phyloP scores from a whole-genome alignment of 441 rosid genomes.

The Erysimum cheiri region DNA sequence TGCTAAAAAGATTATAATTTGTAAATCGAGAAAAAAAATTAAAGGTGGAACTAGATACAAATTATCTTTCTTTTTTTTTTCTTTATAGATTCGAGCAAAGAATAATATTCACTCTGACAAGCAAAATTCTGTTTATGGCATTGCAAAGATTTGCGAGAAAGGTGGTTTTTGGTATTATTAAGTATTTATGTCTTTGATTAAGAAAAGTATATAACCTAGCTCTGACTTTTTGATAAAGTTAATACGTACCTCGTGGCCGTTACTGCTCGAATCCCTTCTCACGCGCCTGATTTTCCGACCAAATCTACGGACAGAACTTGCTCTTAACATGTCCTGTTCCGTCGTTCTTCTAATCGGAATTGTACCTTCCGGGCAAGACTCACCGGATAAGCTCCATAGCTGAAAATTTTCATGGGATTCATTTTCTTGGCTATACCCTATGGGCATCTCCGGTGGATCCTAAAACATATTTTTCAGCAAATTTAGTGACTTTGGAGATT shows the following conservation, averaged over 20 bases:
- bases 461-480: conserved; percentile 28
- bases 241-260: conserved; percentile 82
- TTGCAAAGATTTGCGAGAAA: conserved; percentile 67
- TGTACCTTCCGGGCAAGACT: conserved; percentile 85
- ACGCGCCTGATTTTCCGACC: conserved; percentile 78
- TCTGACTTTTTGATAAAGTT: conserved; percentile 58
- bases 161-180: conserved; percentile 36
- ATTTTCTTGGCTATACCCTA: conserved; percentile 51
- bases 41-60: not conserved
- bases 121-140: conserved; percentile 51
- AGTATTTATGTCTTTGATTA: not conserved
- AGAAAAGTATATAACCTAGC: conserved; percentile 53
- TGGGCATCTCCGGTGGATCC: conserved; percentile 87
- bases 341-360: conserved; percentile 87
- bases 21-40: not conserved
- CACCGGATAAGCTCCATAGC: conserved; percentile 77
- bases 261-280: conserved; percentile 77
- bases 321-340: conserved; percentile 79
- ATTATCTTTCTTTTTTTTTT: not conserved
- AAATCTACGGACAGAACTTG: conserved; percentile 62
- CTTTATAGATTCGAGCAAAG: conserved; percentile 60
- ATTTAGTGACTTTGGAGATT: conserved; percentile 42
- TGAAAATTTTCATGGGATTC: conserved; percentile 58
- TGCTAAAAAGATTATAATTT: not conserved
- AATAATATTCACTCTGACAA: conserved; percentile 60